A percentile compares a stretch with the other conserved stretches of the same genome.
phyloP scores from a whole-genome alignment of 441 rosid genomes.

The Aquilaria agallochum region DNA sequence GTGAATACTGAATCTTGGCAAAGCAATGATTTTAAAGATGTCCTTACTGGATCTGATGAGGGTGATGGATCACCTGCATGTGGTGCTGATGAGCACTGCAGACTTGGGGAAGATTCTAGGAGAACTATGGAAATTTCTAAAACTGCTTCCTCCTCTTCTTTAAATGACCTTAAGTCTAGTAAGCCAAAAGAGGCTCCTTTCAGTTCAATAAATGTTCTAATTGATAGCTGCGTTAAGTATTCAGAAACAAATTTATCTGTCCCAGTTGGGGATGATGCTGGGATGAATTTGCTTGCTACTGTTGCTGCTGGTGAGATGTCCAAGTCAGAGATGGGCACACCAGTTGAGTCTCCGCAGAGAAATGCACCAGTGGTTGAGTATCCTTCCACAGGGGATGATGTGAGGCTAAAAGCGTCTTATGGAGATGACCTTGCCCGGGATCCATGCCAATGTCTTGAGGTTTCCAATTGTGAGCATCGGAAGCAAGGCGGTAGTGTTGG shows the following conservation, averaged over 20 bases:
- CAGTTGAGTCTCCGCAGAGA: slow-evolving; percentile 47
- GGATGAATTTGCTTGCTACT: slow-evolving; percentile 95
- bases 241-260: slow-evolving; percentile 49
- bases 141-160: slow-evolving; percentile 41
- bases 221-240: slow-evolving; percentile 83
- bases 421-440: slow-evolving; percentile 25
- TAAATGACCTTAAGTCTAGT: slow-evolving; percentile 40
- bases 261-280: slow-evolving; percentile 80
- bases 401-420: slow-evolving; percentile 28
- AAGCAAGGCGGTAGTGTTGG: slow-evolving; percentile 24
- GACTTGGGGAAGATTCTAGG: slow-evolving; percentile 36
- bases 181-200: slow-evolving; percentile 57
- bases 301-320: slow-evolving; percentile 95
- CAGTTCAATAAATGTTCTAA: slow-evolving; percentile 81
- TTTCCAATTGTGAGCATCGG: slow-evolving; percentile 30
- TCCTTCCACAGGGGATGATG: slow-evolving; percentile 34
- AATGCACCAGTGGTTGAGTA: slow-evolving; percentile 29
- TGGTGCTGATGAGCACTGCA: slow-evolving; percentile 33
- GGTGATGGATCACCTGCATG: slow-evolving; percentile 49
- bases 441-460: slow-evolving; percentile 27
- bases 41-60: slow-evolving; percentile 43
- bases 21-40: slow-evolving; percentile 58
- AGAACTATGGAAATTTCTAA: slow-evolving; percentile 40
- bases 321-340: slow-evolving; percentile 57
- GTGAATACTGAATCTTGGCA: slow-evolving; percentile 59